phyloP scores from a whole-genome alignment of 2,329 filamentous ascomycete genomes.

The Corynespora cassiicola region DNA sequence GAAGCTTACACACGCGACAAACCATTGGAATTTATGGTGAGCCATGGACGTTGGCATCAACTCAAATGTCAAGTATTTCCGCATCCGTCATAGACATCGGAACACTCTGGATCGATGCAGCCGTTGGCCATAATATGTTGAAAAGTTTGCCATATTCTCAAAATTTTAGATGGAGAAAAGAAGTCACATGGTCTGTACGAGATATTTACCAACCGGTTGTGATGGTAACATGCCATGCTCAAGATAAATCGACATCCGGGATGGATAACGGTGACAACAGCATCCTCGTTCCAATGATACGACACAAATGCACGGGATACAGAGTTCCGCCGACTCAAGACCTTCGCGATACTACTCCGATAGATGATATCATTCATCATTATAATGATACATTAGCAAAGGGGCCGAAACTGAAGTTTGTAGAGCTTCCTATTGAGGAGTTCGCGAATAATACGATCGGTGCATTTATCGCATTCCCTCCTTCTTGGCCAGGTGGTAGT shows the following conservation, averaged over 20 bases:
- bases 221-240: no score
- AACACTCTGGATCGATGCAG: slow-evolving; percentile 6
- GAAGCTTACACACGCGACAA: slow-evolving; percentile 3
- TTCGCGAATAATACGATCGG: slow-evolving; percentile 6
- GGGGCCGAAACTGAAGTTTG: slow-evolving; percentile 2
- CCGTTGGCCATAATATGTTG: not conserved
- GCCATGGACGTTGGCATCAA: slow-evolving; percentile 4
- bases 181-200: slow-evolving; percentile 5
- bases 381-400: slow-evolving; percentile 3
- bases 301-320: no score
- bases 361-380: slow-evolving; percentile 1
- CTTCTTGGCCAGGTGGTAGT: slow-evolving; percentile 7
- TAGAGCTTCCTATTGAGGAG: slow-evolving; percentile 2
- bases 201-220: slow-evolving; percentile 2
- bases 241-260: no score
- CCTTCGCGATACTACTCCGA: not conserved
- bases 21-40: slow-evolving; percentile 2
- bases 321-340: no score
- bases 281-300: no score
- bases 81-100: slow-evolving; percentile 4
- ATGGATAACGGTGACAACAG: no score
- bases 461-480: slow-evolving; percentile 6
- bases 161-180: slow-evolving; percentile 3
- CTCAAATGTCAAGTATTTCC: slow-evolving; percentile 7
- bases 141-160: not conserved